Conservation (phyloP, 2,329 filamentous ascomycete genomes). For the Pseudocercospora fuligena region DNA sequence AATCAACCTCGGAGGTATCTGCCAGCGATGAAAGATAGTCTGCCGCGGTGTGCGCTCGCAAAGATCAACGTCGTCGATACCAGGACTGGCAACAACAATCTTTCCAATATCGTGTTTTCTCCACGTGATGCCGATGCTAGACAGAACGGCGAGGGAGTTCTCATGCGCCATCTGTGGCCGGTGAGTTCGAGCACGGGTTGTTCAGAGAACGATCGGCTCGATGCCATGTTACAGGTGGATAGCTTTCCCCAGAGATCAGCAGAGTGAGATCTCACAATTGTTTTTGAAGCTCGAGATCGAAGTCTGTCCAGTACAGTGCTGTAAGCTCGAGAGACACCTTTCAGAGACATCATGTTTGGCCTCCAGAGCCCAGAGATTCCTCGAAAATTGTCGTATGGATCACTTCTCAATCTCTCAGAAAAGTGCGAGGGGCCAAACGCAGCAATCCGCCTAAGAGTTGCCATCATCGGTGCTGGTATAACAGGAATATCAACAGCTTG, state of each 20-base stretch:
- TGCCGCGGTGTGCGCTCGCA: background rate
- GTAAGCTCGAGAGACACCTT: background rate
- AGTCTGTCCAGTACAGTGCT: background rate
- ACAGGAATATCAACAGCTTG: constrained; percentile 78
- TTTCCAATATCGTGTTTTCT: background rate
- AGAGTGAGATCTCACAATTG: background rate
- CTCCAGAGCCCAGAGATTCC: background rate
- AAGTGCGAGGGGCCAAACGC: constrained; percentile 12
- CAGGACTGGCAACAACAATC: background rate
- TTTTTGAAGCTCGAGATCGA: background rate
- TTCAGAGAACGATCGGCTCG: background rate
- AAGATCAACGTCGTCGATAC: background rate
- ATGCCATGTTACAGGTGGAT: constrained; percentile 15
- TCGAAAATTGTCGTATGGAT: constrained; percentile 19
- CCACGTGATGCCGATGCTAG: constrained; percentile 4
- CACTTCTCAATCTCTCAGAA: constrained; percentile 24
- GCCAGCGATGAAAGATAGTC: background rate
- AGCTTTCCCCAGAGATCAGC: constrained; percentile 4
- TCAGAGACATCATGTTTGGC: background rate
- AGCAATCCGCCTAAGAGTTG: constrained; percentile 58
- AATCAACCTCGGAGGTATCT: background rate
- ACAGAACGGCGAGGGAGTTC: background rate
- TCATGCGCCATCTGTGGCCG: background rate
- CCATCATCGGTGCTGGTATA: constrained; percentile 58
- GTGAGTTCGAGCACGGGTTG: background rate